These are phyloP conservation scores for Dioscorea cayenensis DNA, from an alignment of 116 monocot genomes.

Conservation along the genomic window DNA sequence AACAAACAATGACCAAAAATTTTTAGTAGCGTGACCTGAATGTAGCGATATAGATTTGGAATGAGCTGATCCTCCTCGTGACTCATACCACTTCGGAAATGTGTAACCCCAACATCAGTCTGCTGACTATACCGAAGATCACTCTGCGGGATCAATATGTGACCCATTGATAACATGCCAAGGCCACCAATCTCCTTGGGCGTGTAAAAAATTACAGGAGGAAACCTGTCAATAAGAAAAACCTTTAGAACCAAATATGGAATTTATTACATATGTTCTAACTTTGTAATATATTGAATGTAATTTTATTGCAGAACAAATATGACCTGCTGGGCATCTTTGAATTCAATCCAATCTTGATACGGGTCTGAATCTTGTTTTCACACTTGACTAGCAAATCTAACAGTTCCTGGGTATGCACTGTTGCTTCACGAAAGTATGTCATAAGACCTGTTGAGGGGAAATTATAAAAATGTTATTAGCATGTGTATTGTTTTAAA, in stretches of 20 bases:
- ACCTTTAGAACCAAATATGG: slow-evolving; percentile 6
- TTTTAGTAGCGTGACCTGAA: slow-evolving; percentile 46
- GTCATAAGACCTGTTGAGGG: slow-evolving; percentile 79
- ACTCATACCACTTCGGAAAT: slow-evolving; percentile 99
- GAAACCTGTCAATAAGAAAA: slow-evolving; percentile 53
- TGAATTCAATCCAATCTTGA: slow-evolving; percentile 96
- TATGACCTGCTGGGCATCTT: slow-evolving; percentile 97
- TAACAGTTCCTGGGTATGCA: slow-evolving; percentile 94
- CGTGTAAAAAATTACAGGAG: slow-evolving; percentile 98
- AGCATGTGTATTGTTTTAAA: not conserved
- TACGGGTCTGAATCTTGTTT: slow-evolving; percentile 98
- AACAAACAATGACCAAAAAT: not conserved
- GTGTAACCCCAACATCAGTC: slow-evolving; percentile 98
- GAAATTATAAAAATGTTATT: slow-evolving; percentile 1
- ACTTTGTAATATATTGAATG: not conserved
- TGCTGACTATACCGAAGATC: slow-evolving; percentile 98
- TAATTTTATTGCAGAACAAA: not conserved
- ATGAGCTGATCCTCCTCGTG: slow-evolving; percentile 99
- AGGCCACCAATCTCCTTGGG: slow-evolving; percentile 99
- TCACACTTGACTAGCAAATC: slow-evolving; percentile 98
- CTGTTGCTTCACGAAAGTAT: slow-evolving; percentile 98
- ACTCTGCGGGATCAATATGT: slow-evolving; percentile 98
- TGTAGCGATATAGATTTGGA: slow-evolving; percentile 95
- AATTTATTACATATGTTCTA: not conserved
- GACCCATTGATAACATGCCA: slow-evolving; percentile 99